Base-by-base conservation (phyloP, 2,329 filamentous ascomycete genomes). In the Bipolaris gigantea region DNA sequence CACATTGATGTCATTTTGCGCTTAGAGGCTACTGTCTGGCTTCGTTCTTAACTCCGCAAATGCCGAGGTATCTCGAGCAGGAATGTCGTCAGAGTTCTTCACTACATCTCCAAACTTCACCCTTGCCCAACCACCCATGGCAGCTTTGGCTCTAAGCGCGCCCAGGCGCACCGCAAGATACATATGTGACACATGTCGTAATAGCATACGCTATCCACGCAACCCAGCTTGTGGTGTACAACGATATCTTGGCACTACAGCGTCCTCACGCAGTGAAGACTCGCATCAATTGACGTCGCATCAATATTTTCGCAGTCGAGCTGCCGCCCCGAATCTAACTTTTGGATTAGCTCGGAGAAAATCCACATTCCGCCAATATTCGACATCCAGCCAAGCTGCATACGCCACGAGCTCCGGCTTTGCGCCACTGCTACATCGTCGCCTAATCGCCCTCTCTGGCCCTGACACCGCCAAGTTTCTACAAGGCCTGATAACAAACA, bases 401-500 rank as follows among this genome's bases (percentile, higher is more conserved):
- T 23, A 36, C 9, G 9, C 34, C 19, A 23, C 34, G 13, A 40
- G 23, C 69, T 84, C 73, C 21, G 81, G 81, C 49, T 78, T 80
- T 63, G 75, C 80, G 9, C 66, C 68, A 15, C 84, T 97, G 58
- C 77, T 84, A n/a, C 87, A 88, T 61, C 89, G 94, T 45, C 85
- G 86, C 48, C 81, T 97, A 40, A 86, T 99, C 62, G 88, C 87
- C 36, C 79, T 97, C 58, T 83, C 86, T 15, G 94, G 94, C 2
- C 81, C 81, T 3, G 93, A 97, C 67, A 86, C 91, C 30, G 83
- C 88, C 42, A 88, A 88, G 63, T 97, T 92, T 75, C 83, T 99
- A 2, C 92, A 97, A 73, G 92, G 93, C 49, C 84, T 96, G 52
- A 84, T 94, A 60, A 96, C 93, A 1, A 84, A 88, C 59, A 88